These are phyloP conservation scores for Backusella tuberculispora DNA, from an alignment of 192 early-diverging fungal genomes.

Conservation along the genomic window DNA sequence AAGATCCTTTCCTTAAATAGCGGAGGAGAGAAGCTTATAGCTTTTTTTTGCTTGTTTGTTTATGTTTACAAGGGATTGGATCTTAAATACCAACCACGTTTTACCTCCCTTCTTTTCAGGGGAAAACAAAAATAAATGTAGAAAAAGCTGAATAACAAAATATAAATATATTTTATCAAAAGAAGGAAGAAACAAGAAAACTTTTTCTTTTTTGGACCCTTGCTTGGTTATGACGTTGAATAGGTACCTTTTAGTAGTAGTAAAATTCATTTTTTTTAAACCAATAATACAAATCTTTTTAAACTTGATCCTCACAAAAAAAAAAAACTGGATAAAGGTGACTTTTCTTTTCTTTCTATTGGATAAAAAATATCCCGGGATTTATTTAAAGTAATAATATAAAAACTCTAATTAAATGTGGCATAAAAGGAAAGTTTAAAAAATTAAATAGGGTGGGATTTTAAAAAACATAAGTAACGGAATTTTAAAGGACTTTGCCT, in stretches of 20 bases:
- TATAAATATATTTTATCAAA: neutral
- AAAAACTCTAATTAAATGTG: conserved; percentile 5
- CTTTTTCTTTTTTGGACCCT: neutral
- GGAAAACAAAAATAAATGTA: neutral
- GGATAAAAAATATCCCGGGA: conserved; percentile 12
- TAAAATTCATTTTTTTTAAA: neutral
- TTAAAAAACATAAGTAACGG: too few relatives aligned
- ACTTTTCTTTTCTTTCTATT: neutral
- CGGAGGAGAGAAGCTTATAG: neutral
- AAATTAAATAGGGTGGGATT: neutral
- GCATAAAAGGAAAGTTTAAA: conserved; percentile 2
- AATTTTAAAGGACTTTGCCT: too few relatives aligned
- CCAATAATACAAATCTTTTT: neutral
- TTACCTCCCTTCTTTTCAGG: conserved; percentile 5
- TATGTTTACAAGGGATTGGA: neutral
- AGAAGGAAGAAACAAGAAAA: neutral
- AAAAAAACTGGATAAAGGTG: neutral
- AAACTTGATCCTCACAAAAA: neutral
- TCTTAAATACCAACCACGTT: neutral
- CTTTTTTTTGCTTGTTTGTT: too few relatives aligned
- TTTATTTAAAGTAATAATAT: neutral
- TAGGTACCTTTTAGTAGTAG: neutral
- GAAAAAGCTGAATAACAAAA: neutral
- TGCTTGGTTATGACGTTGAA: conserved; percentile 7
- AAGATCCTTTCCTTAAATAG: conserved; percentile 15